Evolutionary conservation across 2,329 filamentous ascomycete species (phyloP), one percentile per base, ranked within the genome.

Genomic region (Zasmidium citrigriseum): DNA sequence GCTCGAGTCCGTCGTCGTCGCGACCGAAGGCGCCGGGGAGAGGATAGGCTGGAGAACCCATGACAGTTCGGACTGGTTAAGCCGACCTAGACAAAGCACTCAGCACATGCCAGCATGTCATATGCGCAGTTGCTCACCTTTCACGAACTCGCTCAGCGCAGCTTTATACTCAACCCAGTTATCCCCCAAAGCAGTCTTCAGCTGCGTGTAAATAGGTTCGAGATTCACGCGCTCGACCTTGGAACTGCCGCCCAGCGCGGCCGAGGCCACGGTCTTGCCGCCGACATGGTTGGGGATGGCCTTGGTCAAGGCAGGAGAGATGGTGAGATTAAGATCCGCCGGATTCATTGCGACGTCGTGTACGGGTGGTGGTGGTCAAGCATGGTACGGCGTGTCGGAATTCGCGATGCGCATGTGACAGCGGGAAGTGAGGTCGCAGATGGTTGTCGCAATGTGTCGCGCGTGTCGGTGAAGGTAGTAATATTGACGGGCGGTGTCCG

Each of bases 151-250:
- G 46, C 79, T 80, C 16, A 85, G 76, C 3, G 82, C 77, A 55
- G 83, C 80, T 70, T 86, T 86, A 67, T 88, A 88, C 48, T 79
- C 78, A 16, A 77, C 74, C 84, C 84, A 88, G 64, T 82, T 77
- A 58, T 86, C 83, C 59, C 81, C 82, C 59, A 88, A 80, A 20
- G 80, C 80, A 52, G 78, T 75, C 68, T 87, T 87, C 54, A 88
- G 76, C 60, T 84, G 81, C 10, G 82, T 80, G 68, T 88, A 87
- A 52, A 86, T 76, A 23, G 84, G 83, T 69, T 88, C 86, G 52
- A 86, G 74, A 65, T 88, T 85, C 56, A 88, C 79, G 61, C 86
- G 82, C 64, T 83, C 84, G 22, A 83, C 80, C n/a, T 78, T 78
- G 52, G 79, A 78, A 56, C 66, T 70, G 45, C 79, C 34, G 20